Evolutionary conservation across 2,329 filamentous ascomycete species (phyloP).

Genomic region (Epichloe scottii): DNA sequence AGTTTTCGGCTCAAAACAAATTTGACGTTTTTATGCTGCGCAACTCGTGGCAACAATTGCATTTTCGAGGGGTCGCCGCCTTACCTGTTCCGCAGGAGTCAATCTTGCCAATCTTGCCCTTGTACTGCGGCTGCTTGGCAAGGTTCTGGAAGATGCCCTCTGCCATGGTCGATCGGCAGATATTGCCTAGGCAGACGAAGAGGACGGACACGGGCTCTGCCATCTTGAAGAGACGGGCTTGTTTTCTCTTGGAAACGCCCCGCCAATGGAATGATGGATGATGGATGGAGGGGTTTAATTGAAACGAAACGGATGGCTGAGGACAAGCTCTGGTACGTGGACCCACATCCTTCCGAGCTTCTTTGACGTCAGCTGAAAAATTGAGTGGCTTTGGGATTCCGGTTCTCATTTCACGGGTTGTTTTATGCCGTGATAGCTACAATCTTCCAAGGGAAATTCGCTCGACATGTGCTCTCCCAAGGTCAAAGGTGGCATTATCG

Average conservation of each 20-base stretch:
- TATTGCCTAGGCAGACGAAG: constrained; percentile 95
- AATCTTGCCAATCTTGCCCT: constrained; percentile 49
- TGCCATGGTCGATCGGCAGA: constrained; percentile 89
- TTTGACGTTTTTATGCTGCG: not conserved
- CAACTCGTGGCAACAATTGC: not conserved
- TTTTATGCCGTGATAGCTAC: too few species aligned
- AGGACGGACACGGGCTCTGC: constrained; percentile 54
- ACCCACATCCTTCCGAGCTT: too few species aligned
- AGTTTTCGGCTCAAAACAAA: not conserved
- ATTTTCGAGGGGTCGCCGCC: not conserved
- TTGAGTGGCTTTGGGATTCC: too few species aligned
- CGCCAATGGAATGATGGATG: not conserved
- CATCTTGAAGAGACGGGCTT: constrained; percentile 15
- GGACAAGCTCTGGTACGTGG: too few species aligned
- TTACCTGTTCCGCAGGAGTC: constrained; percentile 78
- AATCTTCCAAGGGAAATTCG: too few species aligned
- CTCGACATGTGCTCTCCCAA: too few species aligned
- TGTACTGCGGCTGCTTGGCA: constrained; percentile 46
- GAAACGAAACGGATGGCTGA: too few species aligned
- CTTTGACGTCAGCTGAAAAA: too few species aligned
- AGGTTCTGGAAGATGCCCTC: constrained; percentile 81
- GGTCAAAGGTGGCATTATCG: too few species aligned
- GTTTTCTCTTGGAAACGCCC: not conserved
- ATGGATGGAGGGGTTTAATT: not conserved
- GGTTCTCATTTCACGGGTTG: too few species aligned